Evolutionary conservation across 495 filamentous ascomycete species (phyloP).

Genomic region (Aspergillus campestris): DNA sequence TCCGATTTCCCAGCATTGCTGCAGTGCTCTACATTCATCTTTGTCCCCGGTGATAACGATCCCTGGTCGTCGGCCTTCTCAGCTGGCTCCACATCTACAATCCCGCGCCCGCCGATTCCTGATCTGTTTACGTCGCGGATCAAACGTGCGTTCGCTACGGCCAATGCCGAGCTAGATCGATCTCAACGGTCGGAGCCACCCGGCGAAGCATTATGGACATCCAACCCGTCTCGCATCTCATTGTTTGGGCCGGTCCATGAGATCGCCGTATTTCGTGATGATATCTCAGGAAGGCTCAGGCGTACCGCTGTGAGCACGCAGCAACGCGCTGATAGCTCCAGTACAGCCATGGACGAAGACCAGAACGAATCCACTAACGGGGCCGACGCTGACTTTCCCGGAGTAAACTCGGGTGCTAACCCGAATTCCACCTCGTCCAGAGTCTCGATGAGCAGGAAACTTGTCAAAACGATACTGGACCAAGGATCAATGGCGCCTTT

Average conservation of each 20-base stretch:
- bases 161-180: conserved; percentile 54
- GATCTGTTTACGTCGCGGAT: conserved; percentile 82
- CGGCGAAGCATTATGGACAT: conserved; percentile 78
- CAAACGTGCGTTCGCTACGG: conserved; percentile 65
- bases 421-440: conserved; percentile 36
- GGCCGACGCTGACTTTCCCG: conserved; percentile 5
- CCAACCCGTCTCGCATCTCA: conserved; percentile 70
- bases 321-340: conserved; percentile 13
- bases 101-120: conserved; percentile 69
- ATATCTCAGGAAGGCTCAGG: conserved; percentile 67
- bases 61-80: conserved; percentile 86
- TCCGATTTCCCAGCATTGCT: conserved; percentile 78
- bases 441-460: conserved; percentile 57
- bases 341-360: conserved; percentile 14
- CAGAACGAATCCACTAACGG: conserved; percentile 7
- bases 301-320: conserved; percentile 58
- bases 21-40: conserved; percentile 73
- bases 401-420: conserved; percentile 6
- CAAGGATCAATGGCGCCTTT: conserved; percentile 87
- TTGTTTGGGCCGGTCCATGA: conserved; percentile 83
- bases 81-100: conserved; percentile 63
- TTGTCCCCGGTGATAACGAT: conserved; percentile 93
- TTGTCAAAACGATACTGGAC: conserved; percentile 89
- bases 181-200: conserved; percentile 33
- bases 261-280: conserved; percentile 77